phyloP scores from a whole-genome alignment of 331 rosid genomes.

The Dryas integrifolia region DNA sequence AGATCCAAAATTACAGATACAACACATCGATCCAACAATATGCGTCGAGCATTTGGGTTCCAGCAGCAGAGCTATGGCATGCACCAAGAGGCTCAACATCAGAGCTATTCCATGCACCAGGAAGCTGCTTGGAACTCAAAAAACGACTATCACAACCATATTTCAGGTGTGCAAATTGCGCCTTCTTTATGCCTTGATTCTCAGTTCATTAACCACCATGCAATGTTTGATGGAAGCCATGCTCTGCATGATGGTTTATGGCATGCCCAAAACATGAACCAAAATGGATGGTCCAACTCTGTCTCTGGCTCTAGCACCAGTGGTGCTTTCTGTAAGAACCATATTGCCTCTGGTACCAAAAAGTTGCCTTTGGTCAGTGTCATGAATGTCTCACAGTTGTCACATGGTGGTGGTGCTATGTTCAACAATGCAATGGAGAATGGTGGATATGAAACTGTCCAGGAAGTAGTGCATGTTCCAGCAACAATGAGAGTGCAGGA shows the following conservation, averaged over 20 bases:
- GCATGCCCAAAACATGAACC: conserved; percentile 14
- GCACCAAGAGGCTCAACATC: conserved; percentile 26
- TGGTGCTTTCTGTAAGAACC: background rate
- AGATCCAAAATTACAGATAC: background rate
- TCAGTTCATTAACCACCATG: conserved; percentile 10
- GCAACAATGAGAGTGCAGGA: conserved; percentile 32
- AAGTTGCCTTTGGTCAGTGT: background rate
- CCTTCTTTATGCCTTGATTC: conserved; percentile 10
- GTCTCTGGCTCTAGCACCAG: background rate
- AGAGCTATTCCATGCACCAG: conserved; percentile 24
- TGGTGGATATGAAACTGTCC: conserved; percentile 17
- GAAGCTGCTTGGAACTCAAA: conserved; percentile 15
- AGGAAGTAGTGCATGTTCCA: conserved; percentile 22
- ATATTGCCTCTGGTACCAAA: conserved; percentile 2
- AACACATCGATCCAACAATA: background rate
- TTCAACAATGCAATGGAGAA: conserved; percentile 15
- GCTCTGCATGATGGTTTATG: conserved; percentile 3
- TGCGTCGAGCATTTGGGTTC: conserved; percentile 26
- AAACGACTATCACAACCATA: conserved; percentile 21
- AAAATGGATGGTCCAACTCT: conserved; percentile 7
- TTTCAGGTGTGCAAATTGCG: conserved; percentile 23
- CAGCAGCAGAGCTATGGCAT: conserved; percentile 31
- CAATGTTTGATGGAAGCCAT: background rate
- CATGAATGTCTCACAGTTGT: background rate
- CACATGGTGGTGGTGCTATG: conserved; percentile 6